Evolutionary conservation across 345 rosid genomes (phyloP).

Genomic region (Cardamine occulta): DNA sequence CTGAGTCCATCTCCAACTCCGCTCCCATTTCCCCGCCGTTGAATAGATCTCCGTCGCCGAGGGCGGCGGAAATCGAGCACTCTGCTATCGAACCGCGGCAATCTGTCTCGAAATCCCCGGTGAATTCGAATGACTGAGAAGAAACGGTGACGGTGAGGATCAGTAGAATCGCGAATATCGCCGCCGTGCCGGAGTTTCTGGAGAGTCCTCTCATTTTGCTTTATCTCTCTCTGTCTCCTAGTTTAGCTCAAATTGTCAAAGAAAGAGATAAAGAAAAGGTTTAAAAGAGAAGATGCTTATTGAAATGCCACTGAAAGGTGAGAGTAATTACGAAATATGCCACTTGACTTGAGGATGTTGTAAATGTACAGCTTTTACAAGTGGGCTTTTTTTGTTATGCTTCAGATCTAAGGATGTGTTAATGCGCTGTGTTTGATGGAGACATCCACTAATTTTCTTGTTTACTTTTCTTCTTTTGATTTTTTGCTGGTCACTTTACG

Average conservation of each 20-base stretch:
- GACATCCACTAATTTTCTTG: slow-evolving; percentile 23
- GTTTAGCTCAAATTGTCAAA: not conserved
- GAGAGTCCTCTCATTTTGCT: slow-evolving; percentile 37
- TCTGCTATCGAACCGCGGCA: slow-evolving; percentile 75
- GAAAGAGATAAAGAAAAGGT: slow-evolving; percentile 19
- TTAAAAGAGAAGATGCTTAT: slow-evolving; percentile 21
- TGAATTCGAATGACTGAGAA: slow-evolving; percentile 46
- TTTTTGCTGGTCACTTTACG: not conserved
- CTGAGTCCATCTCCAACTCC: slow-evolving; percentile 75
- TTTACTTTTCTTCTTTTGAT: not conserved
- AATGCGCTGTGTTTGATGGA: slow-evolving; percentile 34
- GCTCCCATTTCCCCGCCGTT: slow-evolving; percentile 47
- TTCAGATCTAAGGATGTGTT: slow-evolving; percentile 40
- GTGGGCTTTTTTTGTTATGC: slow-evolving; percentile 25
- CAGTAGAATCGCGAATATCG: slow-evolving; percentile 40
- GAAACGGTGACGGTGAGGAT: slow-evolving; percentile 50
- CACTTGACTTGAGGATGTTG: slow-evolving; percentile 43
- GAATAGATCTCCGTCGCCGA: slow-evolving; percentile 35
- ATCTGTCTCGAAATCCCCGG: slow-evolving; percentile 50
- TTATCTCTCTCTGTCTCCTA: not conserved
- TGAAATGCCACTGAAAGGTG: slow-evolving; percentile 39
- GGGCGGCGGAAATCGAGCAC: slow-evolving; percentile 47
- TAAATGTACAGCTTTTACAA: slow-evolving; percentile 31
- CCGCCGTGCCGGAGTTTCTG: slow-evolving; percentile 35
- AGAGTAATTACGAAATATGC: slow-evolving; percentile 30